Evolutionary conservation across 495 filamentous ascomycete genomes (phyloP).

Genomic region (Trypethelium eluteriae): DNA sequence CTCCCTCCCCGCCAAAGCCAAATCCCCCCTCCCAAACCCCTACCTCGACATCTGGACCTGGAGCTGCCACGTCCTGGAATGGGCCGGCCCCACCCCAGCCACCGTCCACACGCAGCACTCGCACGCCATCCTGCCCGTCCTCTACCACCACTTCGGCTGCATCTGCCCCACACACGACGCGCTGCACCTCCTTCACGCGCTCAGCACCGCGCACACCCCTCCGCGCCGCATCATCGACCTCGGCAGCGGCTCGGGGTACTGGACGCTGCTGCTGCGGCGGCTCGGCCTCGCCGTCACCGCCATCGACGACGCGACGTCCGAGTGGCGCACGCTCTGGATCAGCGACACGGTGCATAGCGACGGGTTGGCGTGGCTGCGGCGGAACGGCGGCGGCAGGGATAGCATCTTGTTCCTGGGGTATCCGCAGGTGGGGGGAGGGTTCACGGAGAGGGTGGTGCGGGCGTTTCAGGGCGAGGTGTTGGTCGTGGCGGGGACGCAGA

Average conservation of each 20-base stretch:
- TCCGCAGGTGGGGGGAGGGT: slow-evolving; percentile 49
- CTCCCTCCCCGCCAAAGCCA: slow-evolving; percentile 33
- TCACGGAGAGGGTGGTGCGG: slow-evolving; percentile 46
- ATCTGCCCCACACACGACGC: slow-evolving; percentile 50
- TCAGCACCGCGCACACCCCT: slow-evolving; percentile 22
- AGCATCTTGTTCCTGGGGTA: slow-evolving; percentile 54
- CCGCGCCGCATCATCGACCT: slow-evolving; percentile 41
- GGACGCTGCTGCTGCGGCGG: slow-evolving; percentile 50
- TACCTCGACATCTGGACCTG: slow-evolving; percentile 51
- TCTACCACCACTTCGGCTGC: slow-evolving; percentile 64
- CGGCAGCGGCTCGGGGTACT: slow-evolving; percentile 57
- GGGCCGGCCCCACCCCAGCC: slow-evolving; percentile 44
- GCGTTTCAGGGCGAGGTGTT: slow-evolving; percentile 51
- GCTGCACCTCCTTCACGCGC: slow-evolving; percentile 43
- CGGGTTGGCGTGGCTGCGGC: slow-evolving; percentile 41
- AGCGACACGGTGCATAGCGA: slow-evolving; percentile 46
- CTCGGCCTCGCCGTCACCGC: slow-evolving; percentile 37
- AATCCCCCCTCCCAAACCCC: slow-evolving; percentile 43
- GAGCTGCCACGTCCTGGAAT: slow-evolving; percentile 43
- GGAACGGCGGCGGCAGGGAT: slow-evolving; percentile 35
- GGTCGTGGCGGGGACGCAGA: slow-evolving; percentile 57
- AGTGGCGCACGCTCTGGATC: slow-evolving; percentile 53
- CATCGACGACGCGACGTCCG: slow-evolving; percentile 48
- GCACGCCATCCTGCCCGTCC: slow-evolving; percentile 53
- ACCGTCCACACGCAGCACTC: slow-evolving; percentile 35